Evolutionary conservation across 768 basidiomycete species (phyloP).

Genomic region (Pleurotus ostreatus): DNA sequence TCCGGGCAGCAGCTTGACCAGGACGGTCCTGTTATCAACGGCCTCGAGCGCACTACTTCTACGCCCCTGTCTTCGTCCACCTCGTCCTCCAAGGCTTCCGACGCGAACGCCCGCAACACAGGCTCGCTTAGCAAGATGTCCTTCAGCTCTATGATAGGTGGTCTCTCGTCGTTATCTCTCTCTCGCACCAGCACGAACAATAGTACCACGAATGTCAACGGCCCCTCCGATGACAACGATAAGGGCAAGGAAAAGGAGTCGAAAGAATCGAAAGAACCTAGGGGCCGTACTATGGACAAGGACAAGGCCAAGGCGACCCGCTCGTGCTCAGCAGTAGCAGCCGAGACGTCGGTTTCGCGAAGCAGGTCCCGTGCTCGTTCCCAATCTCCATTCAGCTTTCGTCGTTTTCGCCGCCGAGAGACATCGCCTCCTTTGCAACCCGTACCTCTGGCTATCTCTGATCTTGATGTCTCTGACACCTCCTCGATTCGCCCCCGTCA

Average conservation of each 20-base stretch:
- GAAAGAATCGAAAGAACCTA: constrained; percentile 33
- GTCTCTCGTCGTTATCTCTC: constrained; percentile 61
- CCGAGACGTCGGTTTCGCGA: constrained; percentile 37
- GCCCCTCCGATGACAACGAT: constrained; percentile 25
- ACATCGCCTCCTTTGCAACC: constrained; percentile 53
- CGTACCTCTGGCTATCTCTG: constrained; percentile 56
- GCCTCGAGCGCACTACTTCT: constrained; percentile 43
- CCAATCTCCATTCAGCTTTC: constrained; percentile 75
- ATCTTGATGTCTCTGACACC: constrained; percentile 55
- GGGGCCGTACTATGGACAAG: constrained; percentile 50
- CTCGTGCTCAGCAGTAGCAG: constrained; percentile 44
- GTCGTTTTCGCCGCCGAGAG: constrained; percentile 60
- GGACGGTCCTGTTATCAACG: constrained; percentile 45
- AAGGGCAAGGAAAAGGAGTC: constrained; percentile 29
- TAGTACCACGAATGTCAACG: constrained; percentile 26
- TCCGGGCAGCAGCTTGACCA: constrained; percentile 41
- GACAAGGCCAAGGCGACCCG: constrained; percentile 40
- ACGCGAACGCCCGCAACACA: constrained; percentile 28
- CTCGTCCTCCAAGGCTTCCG: constrained; percentile 29
- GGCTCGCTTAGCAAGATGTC: constrained; percentile 62
- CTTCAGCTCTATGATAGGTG: constrained; percentile 68
- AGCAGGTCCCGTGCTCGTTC: constrained; percentile 64
- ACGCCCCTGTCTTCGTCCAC: constrained; percentile 15
- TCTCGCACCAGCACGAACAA: constrained; percentile 42
- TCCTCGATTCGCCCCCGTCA: constrained; percentile 57